Evolutionary conservation across 2,329 filamentous ascomycete species (phyloP).

Genomic region (Penicillium hordei): DNA sequence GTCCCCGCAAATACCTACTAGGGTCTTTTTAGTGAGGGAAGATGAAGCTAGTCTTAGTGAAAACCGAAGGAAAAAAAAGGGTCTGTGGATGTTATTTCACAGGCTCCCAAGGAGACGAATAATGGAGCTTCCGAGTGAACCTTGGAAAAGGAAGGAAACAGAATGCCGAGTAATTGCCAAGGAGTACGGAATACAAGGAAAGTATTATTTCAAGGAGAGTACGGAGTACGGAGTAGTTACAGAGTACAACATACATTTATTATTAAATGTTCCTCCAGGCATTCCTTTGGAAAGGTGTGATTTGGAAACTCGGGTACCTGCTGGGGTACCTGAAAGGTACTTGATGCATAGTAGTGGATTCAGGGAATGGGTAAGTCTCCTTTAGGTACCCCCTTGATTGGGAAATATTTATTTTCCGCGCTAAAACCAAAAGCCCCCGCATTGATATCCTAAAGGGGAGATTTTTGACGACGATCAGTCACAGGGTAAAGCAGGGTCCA

Average conservation of each 20-base stretch:
- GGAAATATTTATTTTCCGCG: conserved; percentile 2
- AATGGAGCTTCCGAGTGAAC: neutral
- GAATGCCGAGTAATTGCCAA: neutral
- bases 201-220: neutral
- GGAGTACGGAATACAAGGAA: neutral
- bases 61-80: neutral
- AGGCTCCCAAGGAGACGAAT: neutral
- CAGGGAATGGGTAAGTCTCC: neutral
- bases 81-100: neutral
- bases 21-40: conserved; percentile 1
- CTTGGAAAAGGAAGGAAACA: neutral
- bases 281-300: neutral
- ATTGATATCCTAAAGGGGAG: conserved; percentile 11
- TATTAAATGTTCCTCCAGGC: no score
- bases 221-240: neutral
- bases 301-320: conserved; percentile 9
- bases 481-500: conserved; percentile 17
- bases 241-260: no score
- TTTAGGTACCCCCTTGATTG: conserved; percentile 10
- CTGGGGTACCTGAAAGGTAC: conserved; percentile 14
- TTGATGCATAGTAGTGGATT: conserved; percentile 1
- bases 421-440: conserved; percentile 19
- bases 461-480: conserved; percentile 16
- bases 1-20: conserved; percentile 25
- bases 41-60: neutral